Base-by-base conservation (phyloP, 75 land plant genomes). In the Pseudotsuga menziesii region DNA sequence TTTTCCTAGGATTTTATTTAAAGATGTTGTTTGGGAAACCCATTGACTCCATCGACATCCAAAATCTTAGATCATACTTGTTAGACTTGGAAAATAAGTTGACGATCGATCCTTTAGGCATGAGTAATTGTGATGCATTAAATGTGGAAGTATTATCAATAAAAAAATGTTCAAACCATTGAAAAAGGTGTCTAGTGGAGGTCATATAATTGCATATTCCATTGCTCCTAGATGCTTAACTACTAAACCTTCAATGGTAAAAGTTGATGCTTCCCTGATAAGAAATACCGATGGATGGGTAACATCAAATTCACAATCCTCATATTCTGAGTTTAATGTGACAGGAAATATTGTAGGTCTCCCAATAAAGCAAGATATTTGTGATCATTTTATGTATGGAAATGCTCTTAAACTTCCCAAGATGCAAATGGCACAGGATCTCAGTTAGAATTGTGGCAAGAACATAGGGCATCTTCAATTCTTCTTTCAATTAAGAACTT, bases 381-480 rank as follows among this genome's bases (percentile, higher is more conserved):
- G 7, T 72, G 56, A 44, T 15, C 35, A 48, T 48, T 72, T 72
- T 72, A n/a, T 52, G 29, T 39, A 1, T 26, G 61, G 75, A 54
- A 26, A 58, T 58, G 39, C 58, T 16, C 67, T 67, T 25, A 75
- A 69, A 25, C 39, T 67, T 61, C 74, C 35, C 73, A 48, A 6
- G 26, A 52, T 6, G 44, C 22, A 39, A n/a, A 72, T 72, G 25
- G 25, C 4, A 4, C 35, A 26, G 52, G 26, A 52, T 52, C 73
- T 41, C 35, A 32, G 0, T 72, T 81, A 52, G 77, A 80, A 76
- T 80, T 76, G 19, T 83, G 82, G 84, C 61, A 83, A 25, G 88
- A 83, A 75, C 78, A 82, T 11, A 79, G 81, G 39, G 20, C 76
- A n/a, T n/a, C n/a, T n/a, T n/a, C n/a, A n/a, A n/a, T n/a, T n/a